Evolutionary conservation across 805 yeast genomes (phyloP).

Genomic region (Kodamaea sagamina): DNA sequence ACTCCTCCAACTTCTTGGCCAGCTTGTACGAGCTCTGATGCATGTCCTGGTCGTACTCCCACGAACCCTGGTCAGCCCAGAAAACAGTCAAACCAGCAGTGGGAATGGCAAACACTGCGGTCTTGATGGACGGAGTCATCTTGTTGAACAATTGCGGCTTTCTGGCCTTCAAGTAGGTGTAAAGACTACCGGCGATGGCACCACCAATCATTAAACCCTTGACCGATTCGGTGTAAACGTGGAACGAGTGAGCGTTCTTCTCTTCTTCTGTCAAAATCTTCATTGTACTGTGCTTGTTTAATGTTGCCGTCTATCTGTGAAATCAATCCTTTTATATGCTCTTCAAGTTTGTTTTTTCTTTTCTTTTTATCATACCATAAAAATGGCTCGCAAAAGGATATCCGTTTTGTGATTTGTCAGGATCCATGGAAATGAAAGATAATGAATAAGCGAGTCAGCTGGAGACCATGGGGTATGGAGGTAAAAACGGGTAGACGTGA

Average conservation of each 20-base stretch:
- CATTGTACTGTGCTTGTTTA: slow-evolving; percentile 28
- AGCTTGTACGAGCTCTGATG: slow-evolving; percentile 26
- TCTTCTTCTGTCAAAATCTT: slow-evolving; percentile 41
- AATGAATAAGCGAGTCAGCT: no score
- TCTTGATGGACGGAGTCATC: slow-evolving; percentile 41
- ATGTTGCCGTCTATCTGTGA: not conserved
- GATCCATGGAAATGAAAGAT: no score
- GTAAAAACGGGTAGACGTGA: no score
- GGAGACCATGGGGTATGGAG: no score
- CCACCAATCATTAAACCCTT: slow-evolving; percentile 43
- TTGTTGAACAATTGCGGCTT: slow-evolving; percentile 35
- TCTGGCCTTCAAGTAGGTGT: slow-evolving; percentile 31
- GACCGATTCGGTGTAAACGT: slow-evolving; percentile 37
- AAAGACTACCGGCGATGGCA: slow-evolving; percentile 33
- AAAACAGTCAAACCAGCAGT: slow-evolving; percentile 40
- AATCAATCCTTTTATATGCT: not conserved
- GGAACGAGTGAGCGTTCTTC: slow-evolving; percentile 40
- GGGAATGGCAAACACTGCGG: slow-evolving; percentile 42
- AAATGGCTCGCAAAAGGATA: no score
- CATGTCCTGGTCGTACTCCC: slow-evolving; percentile 43
- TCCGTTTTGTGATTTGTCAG: no score
- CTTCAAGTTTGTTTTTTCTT: not conserved
- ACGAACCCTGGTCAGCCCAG: slow-evolving; percentile 47
- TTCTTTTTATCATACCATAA: not conserved
- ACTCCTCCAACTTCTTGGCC: slow-evolving; percentile 35